A percentile compares a stretch with the other conserved stretches of the same genome.
Conservation (phyloP, 305 asterid genomes). For the Vinca major region DNA sequence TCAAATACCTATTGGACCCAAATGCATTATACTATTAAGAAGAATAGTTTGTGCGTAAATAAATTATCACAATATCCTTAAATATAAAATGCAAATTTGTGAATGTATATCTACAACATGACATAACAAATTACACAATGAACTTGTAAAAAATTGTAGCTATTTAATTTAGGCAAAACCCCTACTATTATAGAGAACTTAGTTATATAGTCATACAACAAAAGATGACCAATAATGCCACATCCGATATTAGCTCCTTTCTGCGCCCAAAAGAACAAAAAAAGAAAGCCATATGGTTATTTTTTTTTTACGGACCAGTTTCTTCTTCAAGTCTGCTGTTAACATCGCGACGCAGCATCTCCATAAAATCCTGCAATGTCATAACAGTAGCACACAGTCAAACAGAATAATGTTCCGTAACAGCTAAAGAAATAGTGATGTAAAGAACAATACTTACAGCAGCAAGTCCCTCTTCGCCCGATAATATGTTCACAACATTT, state of each 20-base stretch:
- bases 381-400: not conserved
- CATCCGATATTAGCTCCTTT: not conserved
- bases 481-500: conserved; percentile 33
- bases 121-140: not conserved
- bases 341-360: conserved; percentile 47
- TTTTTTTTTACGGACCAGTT: conserved; percentile 15
- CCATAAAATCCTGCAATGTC: conserved; percentile 44
- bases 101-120: not conserved
- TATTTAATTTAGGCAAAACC: not conserved
- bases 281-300: not conserved
- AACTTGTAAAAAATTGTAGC: not conserved
- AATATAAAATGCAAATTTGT: too few species aligned
- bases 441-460: conserved; percentile 26
- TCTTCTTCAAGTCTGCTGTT: conserved; percentile 32
- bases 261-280: not conserved
- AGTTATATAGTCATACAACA: not conserved
- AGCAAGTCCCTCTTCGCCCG: conserved; percentile 40
- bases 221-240: not conserved
- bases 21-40: too few species aligned
- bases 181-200: not conserved
- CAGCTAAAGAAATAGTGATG: not conserved
- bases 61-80: too few species aligned
- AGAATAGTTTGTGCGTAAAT: too few species aligned
- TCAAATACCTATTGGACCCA: too few species aligned
- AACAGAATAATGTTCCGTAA: not conserved